Conservation (phyloP, 2,329 filamentous ascomycete species). For the Fusarium sacchari region DNA sequence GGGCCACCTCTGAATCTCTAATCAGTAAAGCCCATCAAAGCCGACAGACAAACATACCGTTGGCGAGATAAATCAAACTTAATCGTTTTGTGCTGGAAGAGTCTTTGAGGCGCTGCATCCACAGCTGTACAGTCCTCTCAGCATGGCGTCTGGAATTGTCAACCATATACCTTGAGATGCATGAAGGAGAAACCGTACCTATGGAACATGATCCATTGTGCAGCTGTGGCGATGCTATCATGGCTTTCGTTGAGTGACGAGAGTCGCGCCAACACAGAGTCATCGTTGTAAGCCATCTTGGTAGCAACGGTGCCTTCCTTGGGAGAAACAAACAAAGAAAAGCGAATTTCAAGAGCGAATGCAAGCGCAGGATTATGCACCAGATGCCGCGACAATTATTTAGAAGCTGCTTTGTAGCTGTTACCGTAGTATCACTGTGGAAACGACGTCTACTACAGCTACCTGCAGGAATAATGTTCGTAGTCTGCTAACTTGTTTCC, state of each 20-base stretch:
- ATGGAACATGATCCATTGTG: slow-evolving; percentile 99
- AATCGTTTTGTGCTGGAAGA: slow-evolving; percentile 86
- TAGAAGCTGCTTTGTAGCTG: slow-evolving; percentile 36
- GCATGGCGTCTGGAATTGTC: slow-evolving; percentile 77
- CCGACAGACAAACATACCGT: slow-evolving; percentile 68
- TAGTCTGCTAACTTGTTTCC: slow-evolving; percentile 25
- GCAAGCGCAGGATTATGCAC: slow-evolving; percentile 1
- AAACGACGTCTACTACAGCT: slow-evolving; percentile 45
- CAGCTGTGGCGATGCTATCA: slow-evolving; percentile 94
- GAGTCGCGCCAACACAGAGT: slow-evolving; percentile 93
- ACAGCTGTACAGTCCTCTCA: slow-evolving; percentile 89
- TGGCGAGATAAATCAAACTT: slow-evolving; percentile 93
- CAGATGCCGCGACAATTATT: slow-evolving; percentile 28
- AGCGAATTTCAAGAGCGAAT: background rate
- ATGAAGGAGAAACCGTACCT: slow-evolving; percentile 65
- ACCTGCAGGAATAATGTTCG: slow-evolving; percentile 40
- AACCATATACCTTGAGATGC: background rate
- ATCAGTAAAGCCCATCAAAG: background rate
- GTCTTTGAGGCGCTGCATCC: slow-evolving; percentile 90
- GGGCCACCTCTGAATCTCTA: slow-evolving; percentile 80
- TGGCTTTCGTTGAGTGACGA: slow-evolving; percentile 96
- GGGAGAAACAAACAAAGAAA: background rate
- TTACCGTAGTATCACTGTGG: slow-evolving; percentile 43
- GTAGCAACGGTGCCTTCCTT: background rate
- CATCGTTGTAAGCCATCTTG: slow-evolving; percentile 92